Evolutionary conservation across 208 protist genomes (phyloP), one percentile per base, ranked within the genome.

Genomic region (Ichthyophonus hoferi): DNA sequence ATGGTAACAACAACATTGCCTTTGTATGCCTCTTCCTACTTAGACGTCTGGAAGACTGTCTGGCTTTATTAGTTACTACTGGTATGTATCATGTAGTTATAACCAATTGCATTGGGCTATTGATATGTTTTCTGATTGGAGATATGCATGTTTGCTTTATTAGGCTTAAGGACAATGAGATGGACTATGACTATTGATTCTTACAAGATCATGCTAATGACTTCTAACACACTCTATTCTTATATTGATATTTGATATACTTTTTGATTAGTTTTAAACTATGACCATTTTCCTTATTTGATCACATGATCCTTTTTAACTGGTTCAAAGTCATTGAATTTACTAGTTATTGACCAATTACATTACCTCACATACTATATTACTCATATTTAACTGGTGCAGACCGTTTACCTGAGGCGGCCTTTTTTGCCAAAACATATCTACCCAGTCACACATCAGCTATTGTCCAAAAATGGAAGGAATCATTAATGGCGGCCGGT

Each of bases 351-450:
- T n/a, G n/a, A n/a, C n/a, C n/a, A n/a, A n/a, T n/a, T n/a, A n/a
- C n/a, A n/a, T n/a, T n/a, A n/a, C n/a, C n/a, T n/a, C n/a, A n/a
- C n/a, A n/a, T n/a, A n/a, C n/a, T n/a, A n/a, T n/a, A n/a, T n/a
- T n/a, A n/a, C n/a, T n/a, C n/a, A n/a, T n/a, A n/a, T n/a, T n/a
- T n/a, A n/a, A n/a, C n/a, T n/a, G n/a, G n/a, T 83, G 38, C 2
- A 40, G 37, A 87, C 1, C 79, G 90, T 0, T 77, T 90, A n/a
- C 24, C 90, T 0, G 90, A 92, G 41, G 90, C 90, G 3, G 81
- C 87, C 14, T 89, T 92, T 24, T 90, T 92, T 78, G 87, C 90
- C 3, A 83, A 87, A 43, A 89, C 90, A 0, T 92, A 92, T 67
- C 2, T 67, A 1, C 90, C 90, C 35, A 67, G n/a, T 2, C 31